These are phyloP conservation scores for Panaeolus papilionaceus DNA, from an alignment of 768 basidiomycete species.

Conservation along the genomic window DNA sequence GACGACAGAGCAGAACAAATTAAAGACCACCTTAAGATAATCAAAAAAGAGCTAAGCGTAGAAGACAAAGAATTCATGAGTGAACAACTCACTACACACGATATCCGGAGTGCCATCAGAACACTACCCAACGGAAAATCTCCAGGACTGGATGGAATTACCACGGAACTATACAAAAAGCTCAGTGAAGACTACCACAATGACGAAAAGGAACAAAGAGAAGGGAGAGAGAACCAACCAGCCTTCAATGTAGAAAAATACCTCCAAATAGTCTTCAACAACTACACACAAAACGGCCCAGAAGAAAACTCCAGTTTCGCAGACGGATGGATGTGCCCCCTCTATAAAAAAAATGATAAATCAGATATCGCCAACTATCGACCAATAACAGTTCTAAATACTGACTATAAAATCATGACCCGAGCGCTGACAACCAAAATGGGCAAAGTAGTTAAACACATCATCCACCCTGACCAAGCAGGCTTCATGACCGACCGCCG, in stretches of 20 bases:
- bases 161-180: not conserved
- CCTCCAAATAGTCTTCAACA: conserved; percentile 27
- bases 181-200: not conserved
- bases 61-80: not conserved
- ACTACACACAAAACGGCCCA: conserved; percentile 35
- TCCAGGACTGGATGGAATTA: not conserved
- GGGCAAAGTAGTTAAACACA: conserved; percentile 14
- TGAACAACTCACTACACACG: not conserved
- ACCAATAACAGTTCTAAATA: conserved; percentile 44
- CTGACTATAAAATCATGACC: conserved; percentile 43
- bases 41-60: conserved; percentile 13
- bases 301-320: not conserved
- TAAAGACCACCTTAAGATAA: not conserved
- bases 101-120: not conserved
- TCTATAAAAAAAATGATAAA: conserved; percentile 49
- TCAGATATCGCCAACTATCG: conserved; percentile 41
- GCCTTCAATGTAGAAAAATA: conserved; percentile 23
- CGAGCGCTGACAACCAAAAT: conserved; percentile 31
- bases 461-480: conserved; percentile 43
- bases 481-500: conserved; percentile 41
- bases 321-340: conserved; percentile 43
- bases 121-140: not conserved
- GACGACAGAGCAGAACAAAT: not conserved
- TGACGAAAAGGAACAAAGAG: not conserved
- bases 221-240: not conserved